These are phyloP conservation scores for Saccharomycopsis javanensis DNA, from an alignment of 805 yeast genomes.

Conservation along the genomic window DNA sequence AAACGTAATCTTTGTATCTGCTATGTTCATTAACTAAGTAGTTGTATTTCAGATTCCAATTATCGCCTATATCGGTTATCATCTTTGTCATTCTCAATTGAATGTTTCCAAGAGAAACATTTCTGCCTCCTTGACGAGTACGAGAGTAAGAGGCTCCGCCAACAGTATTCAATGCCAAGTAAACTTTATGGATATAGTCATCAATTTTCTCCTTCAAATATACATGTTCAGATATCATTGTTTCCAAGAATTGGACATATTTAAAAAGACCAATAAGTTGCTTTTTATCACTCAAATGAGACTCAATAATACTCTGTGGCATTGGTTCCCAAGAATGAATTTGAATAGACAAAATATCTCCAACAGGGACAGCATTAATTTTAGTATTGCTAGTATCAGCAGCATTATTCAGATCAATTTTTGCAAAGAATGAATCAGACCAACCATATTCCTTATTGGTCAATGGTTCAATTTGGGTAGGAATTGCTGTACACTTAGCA, in stretches of 20 bases:
- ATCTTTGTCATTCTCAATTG: background rate
- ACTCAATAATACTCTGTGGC: slow-evolving; percentile 24
- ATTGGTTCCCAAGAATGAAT: slow-evolving; percentile 28
- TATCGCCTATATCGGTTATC: slow-evolving; percentile 25
- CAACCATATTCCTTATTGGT: slow-evolving; percentile 78
- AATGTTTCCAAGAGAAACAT: background rate
- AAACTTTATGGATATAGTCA: slow-evolving; percentile 23
- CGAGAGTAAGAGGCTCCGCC: slow-evolving; percentile 6
- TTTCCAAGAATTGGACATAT: slow-evolving; percentile 33
- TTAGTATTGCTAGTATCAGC: slow-evolving; percentile 5
- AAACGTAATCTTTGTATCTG: slow-evolving; percentile 28
- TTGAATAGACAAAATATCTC: slow-evolving; percentile 6
- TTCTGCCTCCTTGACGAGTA: background rate
- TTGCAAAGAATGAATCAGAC: slow-evolving; percentile 27
- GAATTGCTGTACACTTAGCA: slow-evolving; percentile 72
- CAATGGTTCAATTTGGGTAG: slow-evolving; percentile 60
- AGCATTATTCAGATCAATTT: background rate
- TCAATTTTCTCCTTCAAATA: slow-evolving; percentile 30
- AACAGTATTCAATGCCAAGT: slow-evolving; percentile 11
- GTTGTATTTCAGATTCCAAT: slow-evolving; percentile 34
- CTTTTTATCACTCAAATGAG: slow-evolving; percentile 23
- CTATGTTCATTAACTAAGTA: slow-evolving; percentile 29
- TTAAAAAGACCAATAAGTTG: slow-evolving; percentile 33
- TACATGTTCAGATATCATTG: slow-evolving; percentile 36
- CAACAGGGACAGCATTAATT: background rate